phyloP scores from a whole-genome alignment of 768 basidiomycete genomes.

The Neoboletus brunneissimus region DNA sequence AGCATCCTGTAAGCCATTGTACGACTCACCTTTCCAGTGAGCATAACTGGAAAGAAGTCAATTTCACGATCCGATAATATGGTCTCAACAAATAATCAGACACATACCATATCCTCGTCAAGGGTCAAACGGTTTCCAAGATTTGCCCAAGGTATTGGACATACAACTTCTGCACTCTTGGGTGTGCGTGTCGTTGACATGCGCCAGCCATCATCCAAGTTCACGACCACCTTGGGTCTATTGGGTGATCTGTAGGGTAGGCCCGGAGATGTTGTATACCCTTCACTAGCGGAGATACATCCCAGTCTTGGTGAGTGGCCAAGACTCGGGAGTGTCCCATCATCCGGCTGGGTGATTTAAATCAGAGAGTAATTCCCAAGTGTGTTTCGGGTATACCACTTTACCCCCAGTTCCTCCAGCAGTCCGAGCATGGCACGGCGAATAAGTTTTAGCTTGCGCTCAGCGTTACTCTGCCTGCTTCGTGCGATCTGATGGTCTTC shows the following conservation, averaged over 20 bases:
- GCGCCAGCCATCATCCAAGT: slow-evolving; percentile 33
- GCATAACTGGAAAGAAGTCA: slow-evolving; percentile 19
- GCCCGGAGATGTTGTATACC: slow-evolving; percentile 3
- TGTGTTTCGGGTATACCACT: background rate
- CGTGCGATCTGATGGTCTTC: slow-evolving; percentile 29
- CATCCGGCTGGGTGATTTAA: slow-evolving; percentile 16
- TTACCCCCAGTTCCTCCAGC: slow-evolving; percentile 41
- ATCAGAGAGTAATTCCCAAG: background rate
- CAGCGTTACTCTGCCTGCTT: slow-evolving; percentile 33
- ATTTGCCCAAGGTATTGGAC: slow-evolving; percentile 30
- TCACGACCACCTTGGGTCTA: slow-evolving; percentile 2
- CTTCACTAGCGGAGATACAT: background rate
- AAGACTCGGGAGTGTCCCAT: slow-evolving; percentile 12
- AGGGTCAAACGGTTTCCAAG: slow-evolving; percentile 32
- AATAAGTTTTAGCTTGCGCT: slow-evolving; percentile 33
- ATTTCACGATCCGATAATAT: background rate
- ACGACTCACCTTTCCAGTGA: slow-evolving; percentile 28
- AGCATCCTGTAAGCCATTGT: background rate
- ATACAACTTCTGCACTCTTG: slow-evolving; percentile 28
- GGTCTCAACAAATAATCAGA: background rate
- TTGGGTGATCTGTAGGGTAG: slow-evolving; percentile 7
- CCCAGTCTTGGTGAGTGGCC: slow-evolving; percentile 11
- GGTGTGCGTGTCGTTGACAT: slow-evolving; percentile 44
- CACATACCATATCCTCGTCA: slow-evolving; percentile 42
- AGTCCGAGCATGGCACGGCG: slow-evolving; percentile 42